A percentile compares a stretch with the other conserved stretches of the same genome.
These are phyloP conservation scores for Lasiodiplodia gonubiensis DNA, from an alignment of 2,329 filamentous ascomycete species.

Conservation along the genomic window DNA sequence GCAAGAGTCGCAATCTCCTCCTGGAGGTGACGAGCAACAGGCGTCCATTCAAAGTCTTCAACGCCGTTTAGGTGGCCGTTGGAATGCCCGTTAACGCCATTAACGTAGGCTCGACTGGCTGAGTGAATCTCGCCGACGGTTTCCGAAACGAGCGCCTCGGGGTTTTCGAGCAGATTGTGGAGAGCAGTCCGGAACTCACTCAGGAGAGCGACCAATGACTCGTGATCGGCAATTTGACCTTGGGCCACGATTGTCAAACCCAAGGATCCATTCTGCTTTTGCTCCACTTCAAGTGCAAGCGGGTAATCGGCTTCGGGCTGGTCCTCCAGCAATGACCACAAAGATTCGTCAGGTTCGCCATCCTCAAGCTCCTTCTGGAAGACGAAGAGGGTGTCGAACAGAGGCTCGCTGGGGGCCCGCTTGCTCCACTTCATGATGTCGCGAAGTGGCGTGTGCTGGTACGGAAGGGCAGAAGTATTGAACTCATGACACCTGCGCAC, in stretches of 20 bases:
- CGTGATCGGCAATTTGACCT: slow-evolving; percentile 46
- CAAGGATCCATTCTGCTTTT: slow-evolving; percentile 57
- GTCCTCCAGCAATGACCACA: slow-evolving; percentile 60
- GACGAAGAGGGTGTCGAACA: slow-evolving; percentile 81
- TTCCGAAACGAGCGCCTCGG: slow-evolving; percentile 34
- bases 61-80: slow-evolving; percentile 34
- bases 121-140: slow-evolving; percentile 30
- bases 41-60: slow-evolving; percentile 63
- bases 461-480: slow-evolving; percentile 70
- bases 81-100: not conserved
- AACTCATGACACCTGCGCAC: slow-evolving; percentile 72
- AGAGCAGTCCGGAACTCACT: slow-evolving; percentile 51
- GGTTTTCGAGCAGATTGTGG: slow-evolving; percentile 42
- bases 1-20: slow-evolving; percentile 69
- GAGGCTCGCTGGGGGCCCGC: slow-evolving; percentile 54
- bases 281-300: slow-evolving; percentile 75
- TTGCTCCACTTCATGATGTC: slow-evolving; percentile 81
- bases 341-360: slow-evolving; percentile 34
- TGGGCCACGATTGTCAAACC: slow-evolving; percentile 66
- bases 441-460: slow-evolving; percentile 79
- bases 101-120: not conserved
- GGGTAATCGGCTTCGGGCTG: slow-evolving; percentile 68
- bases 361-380: slow-evolving; percentile 66
- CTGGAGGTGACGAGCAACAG: slow-evolving; percentile 60
- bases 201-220: slow-evolving; percentile 49